These are phyloP conservation scores for Xylariales sp. DNA, from an alignment of 2,329 filamentous ascomycete species.

Conservation along the genomic window DNA sequence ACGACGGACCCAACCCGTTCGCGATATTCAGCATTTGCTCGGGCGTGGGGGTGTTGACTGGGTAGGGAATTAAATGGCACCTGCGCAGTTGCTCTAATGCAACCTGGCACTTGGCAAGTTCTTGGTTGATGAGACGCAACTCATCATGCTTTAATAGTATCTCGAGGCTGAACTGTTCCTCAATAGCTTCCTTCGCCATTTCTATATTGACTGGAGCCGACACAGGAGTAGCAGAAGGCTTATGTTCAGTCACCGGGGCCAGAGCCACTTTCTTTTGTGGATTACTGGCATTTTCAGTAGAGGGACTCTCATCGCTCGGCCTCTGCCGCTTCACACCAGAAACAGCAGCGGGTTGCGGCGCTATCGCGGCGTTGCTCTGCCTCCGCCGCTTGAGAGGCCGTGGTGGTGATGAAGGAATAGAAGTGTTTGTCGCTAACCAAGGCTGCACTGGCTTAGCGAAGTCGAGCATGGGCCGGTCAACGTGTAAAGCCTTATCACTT, in stretches of 20 bases:
- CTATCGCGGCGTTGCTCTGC: conserved; percentile 51
- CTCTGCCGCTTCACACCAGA: conserved; percentile 58
- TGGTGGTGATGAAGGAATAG: conserved; percentile 44
- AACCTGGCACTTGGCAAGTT: conserved; percentile 93
- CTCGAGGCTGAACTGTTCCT: conserved; percentile 89
- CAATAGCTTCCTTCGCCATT: conserved; percentile 76
- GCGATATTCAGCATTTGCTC: conserved; percentile 77
- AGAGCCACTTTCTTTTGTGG: conserved; percentile 49
- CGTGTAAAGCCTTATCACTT: conserved; percentile 63
- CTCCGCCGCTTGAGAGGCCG: conserved; percentile 48
- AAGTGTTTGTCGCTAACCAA: conserved; percentile 48
- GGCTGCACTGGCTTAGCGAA: conserved; percentile 51
- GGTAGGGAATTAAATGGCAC: conserved; percentile 92
- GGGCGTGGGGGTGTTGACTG: conserved; percentile 74
- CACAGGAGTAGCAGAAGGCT: conserved; percentile 23
- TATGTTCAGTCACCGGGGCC: conserved; percentile 39
- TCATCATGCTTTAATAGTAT: conserved; percentile 95
- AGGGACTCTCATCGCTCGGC: conserved; percentile 48
- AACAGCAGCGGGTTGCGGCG: conserved; percentile 43
- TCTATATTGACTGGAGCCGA: conserved; percentile 54
- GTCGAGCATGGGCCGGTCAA: conserved; percentile 56
- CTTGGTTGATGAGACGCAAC: conserved; percentile 92
- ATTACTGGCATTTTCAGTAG: conserved; percentile 43
- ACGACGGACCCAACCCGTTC: conserved; percentile 77
- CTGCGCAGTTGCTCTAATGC: conserved; percentile 93